Base-by-base conservation (phyloP, 176 grass and related monocot genomes). In the Cenchrus americanus region DNA sequence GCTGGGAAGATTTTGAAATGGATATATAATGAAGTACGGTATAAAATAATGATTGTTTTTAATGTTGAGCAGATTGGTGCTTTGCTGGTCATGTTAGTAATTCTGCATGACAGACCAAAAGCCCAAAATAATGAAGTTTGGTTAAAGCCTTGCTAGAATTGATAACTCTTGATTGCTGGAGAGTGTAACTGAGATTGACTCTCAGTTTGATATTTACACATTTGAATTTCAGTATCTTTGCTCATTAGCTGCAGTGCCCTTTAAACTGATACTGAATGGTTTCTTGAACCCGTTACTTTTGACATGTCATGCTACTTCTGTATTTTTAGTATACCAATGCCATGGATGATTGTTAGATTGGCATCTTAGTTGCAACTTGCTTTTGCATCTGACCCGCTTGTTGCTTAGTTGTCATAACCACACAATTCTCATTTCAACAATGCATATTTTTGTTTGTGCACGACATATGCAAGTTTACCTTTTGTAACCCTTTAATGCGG, bases 341-440 rank as follows among this genome's bases (percentile, higher is more conserved):
- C 10, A 14, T 50, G 46, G 23, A 34, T 79, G 5, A 3, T 73
- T 22, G 3, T 22, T 63, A 18, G 12, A 22, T 23, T 83, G 22
- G 17, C 49, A 26, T 27, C 27, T 63, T 75, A 52, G 40, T 83
- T 72, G 58, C 57, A 62, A 26, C n/a, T 46, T 78, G n/a, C 4
- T 37, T 37, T 62, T 8, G 9, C 13, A 27, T 73, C 40, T 30
- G 63, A 4, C 43, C n/a, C 24, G 21, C 43, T 71, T 47, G 21
- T 62, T 44, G 62, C 15, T 62, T 14, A 78, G 44, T 62, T 11
- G 8, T 6, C 19, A n/a, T 50, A 51, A 15, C 46, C 10, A 8
- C 24, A 51, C 26, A 23, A 0, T 34, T 5, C 18, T 46, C 62
- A 53, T 66, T 22, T 32, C 47, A 67, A 41, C 10, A 12, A 53